Evolutionary conservation across 2,329 filamentous ascomycete genomes (phyloP), one percentile per base, ranked within the genome.

Genomic region (Penicillium sp.): DNA sequence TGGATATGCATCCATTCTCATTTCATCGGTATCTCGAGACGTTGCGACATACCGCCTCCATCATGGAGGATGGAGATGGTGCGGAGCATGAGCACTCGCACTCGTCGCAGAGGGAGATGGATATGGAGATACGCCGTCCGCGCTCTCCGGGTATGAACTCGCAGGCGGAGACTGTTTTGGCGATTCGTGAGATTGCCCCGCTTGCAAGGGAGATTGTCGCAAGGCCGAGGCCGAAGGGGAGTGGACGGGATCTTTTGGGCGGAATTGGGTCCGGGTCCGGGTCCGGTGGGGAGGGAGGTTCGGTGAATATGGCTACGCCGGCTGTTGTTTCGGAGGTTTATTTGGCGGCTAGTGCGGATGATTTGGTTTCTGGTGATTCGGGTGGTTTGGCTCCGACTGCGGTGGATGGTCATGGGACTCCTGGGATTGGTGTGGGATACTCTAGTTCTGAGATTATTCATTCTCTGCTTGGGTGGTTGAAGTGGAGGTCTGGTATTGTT

Each of bases 241-340:
- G 46, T 10, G 61, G 66, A 8, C 63, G 63, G 46, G 63, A 62
- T 40, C 56, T 73, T 1, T 54, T 73, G 12, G 64, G 59, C 13
- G 62, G 50, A 39, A 43, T 49, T 13, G 22, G n/a, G n/a, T n/a
- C n/a, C n/a, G n/a, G n/a, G n/a, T n/a, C n/a, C n/a, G n/a, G n/a
- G n/a, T n/a, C 5, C 19, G 3, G 19, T 41, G 41, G 59, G 2
- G 43, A 56, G 27, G 50, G 56, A 37, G 42, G 8, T 29, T 49
- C n/a, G 48, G 31, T 55, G 8, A 54, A 55, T 14, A 68, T 71
- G 25, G 49, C 61, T 5, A 72, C 70, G 2, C 64, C 66, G 2
- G 68, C 71, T 16, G 54, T 74, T 1, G 65, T 73, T 18, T 71
- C 69, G 0, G 71, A 73, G 54, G 60, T 70, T 9, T 63, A 66